A percentile compares a stretch with the other conserved stretches of the same genome.
These are phyloP conservation scores for Podospora pseudocomata DNA, from an alignment of 495 filamentous ascomycete genomes.

Conservation along the genomic window DNA sequence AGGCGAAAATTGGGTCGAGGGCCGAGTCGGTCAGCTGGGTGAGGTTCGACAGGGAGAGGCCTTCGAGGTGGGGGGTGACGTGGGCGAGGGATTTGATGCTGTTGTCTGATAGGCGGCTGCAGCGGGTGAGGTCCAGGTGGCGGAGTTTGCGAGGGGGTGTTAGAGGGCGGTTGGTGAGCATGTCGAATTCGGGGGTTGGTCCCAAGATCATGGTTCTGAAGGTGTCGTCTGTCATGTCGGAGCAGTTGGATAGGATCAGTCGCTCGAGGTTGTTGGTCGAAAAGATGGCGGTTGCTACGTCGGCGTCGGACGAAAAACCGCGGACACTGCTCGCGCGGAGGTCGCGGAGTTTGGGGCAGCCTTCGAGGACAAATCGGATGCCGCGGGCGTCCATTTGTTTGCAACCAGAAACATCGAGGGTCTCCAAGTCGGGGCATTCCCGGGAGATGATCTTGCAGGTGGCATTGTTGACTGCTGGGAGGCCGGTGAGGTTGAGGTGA, in stretches of 20 bases:
- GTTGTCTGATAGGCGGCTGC: conserved; percentile 63
- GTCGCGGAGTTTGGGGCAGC: conserved; percentile 70
- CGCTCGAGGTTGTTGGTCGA: conserved; percentile 75
- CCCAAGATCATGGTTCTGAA: conserved; percentile 72
- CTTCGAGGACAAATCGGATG: conserved; percentile 65
- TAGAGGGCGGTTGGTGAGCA: conserved; percentile 68
- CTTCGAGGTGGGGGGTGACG: conserved; percentile 76
- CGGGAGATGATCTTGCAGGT: conserved; percentile 84
- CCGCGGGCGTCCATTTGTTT: conserved; percentile 77
- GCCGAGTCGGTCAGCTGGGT: conserved; percentile 66
- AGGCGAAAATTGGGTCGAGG: conserved; percentile 67
- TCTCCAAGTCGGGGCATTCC: conserved; percentile 75
- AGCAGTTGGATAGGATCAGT: conserved; percentile 72
- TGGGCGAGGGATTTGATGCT: conserved; percentile 64
- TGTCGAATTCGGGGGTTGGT: conserved; percentile 66
- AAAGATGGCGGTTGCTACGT: conserved; percentile 69
- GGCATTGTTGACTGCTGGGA: conserved; percentile 74
- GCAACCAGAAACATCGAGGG: conserved; percentile 90
- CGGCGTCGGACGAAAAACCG: conserved; percentile 64
- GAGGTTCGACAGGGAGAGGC: conserved; percentile 74
- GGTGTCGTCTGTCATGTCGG: conserved; percentile 67
- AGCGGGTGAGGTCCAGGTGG: conserved; percentile 82
- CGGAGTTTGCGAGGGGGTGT: conserved; percentile 76
- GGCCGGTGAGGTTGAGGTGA: conserved; percentile 79
- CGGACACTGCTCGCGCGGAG: conserved; percentile 77